Evolutionary conservation across 768 basidiomycete species (phyloP), one percentile per base, ranked within the genome.

Genomic region (Collybia nuda): DNA sequence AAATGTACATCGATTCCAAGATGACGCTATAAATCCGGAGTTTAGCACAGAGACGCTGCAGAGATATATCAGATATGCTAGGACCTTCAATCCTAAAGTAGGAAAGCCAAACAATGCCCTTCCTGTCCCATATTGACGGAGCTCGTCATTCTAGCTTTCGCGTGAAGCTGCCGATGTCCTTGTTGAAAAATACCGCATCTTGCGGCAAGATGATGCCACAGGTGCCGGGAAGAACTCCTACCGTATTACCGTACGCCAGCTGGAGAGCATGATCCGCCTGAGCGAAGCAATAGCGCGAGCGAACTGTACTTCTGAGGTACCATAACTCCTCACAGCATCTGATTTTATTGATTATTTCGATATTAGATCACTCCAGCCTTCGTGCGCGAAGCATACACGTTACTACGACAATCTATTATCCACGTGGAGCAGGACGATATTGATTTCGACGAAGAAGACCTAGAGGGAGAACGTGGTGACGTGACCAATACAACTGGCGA

Each of bases 391-490:
- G 97, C 97, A 2, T 98, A 90, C 70, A 86, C 84, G 38, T 85
- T 99, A 17, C 76, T 99, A 11, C 85, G 91, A 21, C 95, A 97
- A 65, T 98, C 97, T 2, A 99, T 99, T 69, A 98, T 99, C 60
- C 97, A 98, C 62, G 95, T 99, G 53, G 97, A 99, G 64, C 94
- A 98, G 66, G 97, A 99, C 63, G 96, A 98, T 60, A 86, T 99
- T 62, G 93, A 97, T 64, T 90, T 98, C 67, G 97, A 98, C 62
- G 92, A 95, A 58, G 93, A 96, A 60, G 93, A 93, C 51, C 69
- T 79, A 2, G 76, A 79, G 47, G 83, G 77, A 17, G 80, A 81
- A 56, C 80, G 76, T 7, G 72, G 60, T n/a, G 67, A 62, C 24
- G 67, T 61, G 28, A 65, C 65, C 29, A 61, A 65, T 11, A 62